A percentile compares a stretch with the other conserved stretches of the same genome.
Evolutionary conservation across 345 rosid genomes (phyloP).

Genomic region (Clausena lansium): DNA sequence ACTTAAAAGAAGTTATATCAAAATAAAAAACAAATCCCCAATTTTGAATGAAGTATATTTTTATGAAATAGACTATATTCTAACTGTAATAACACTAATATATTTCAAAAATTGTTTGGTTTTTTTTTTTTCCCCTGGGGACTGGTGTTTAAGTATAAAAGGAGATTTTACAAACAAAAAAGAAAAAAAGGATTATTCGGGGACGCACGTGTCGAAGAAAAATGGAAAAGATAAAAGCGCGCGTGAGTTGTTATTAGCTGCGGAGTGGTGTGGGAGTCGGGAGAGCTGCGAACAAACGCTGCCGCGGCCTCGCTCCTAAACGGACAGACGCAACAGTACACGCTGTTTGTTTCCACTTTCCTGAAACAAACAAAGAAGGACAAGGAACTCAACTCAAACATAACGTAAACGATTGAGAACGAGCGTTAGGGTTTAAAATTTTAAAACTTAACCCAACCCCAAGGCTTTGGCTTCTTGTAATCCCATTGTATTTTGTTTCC

Average conservation of each 20-base stretch:
- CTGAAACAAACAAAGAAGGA: not conserved
- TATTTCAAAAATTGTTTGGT: too few species aligned
- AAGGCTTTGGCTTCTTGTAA: not conserved
- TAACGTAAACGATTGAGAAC: too few species aligned
- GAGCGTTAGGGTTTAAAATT: not conserved
- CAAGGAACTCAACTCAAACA: not conserved
- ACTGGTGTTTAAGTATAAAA: too few species aligned
- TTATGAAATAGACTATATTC: too few species aligned
- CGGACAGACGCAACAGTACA: not conserved
- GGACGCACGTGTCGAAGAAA: not conserved
- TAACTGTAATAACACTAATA: too few species aligned
- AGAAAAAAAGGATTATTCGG: not conserved
- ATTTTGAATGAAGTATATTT: too few species aligned
- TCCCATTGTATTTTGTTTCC: too few species aligned
- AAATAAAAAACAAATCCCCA: too few species aligned
- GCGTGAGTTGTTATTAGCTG: not conserved
- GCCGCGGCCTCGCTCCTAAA: not conserved
- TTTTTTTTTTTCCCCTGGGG: too few species aligned
- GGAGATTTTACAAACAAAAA: too few species aligned
- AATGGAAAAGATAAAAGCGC: not conserved
- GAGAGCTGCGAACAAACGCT: constrained; percentile 5
- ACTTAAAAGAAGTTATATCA: too few species aligned
- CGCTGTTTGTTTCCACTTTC: not conserved
- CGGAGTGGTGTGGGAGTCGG: not conserved
- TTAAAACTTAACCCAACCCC: not conserved